phyloP scores from a whole-genome alignment of 352 stramenopile species.

The Phytophthora pinifolia region DNA sequence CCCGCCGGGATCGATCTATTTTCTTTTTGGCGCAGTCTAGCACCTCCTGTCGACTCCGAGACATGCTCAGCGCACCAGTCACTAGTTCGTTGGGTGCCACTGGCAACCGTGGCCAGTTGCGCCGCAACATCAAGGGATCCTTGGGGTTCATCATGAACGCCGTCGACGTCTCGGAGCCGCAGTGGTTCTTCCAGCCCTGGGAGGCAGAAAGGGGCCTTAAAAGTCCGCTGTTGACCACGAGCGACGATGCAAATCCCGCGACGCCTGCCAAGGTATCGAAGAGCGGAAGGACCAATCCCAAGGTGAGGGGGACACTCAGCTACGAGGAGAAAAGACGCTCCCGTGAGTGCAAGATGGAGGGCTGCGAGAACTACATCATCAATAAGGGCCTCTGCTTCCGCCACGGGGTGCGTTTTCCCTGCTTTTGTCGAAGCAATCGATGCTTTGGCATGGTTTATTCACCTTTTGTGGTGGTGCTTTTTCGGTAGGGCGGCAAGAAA shows the following conservation, averaged over 20 bases:
- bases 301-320: conserved; percentile 12
- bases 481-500: conserved; percentile 35
- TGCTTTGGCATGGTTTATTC: neutral
- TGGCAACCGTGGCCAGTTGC: neutral
- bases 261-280: neutral
- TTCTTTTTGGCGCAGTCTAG: neutral
- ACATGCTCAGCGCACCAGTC: conserved; percentile 6
- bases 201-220: conserved; percentile 3
- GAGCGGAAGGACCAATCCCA: neutral
- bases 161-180: conserved; percentile 8
- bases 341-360: conserved; percentile 36
- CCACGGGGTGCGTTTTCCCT: conserved; percentile 34
- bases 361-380: conserved; percentile 49
- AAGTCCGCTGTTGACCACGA: neutral
- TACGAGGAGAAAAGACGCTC: conserved; percentile 37
- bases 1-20: conserved; percentile 11
- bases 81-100: neutral
- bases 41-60: neutral
- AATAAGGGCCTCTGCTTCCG: conserved; percentile 48
- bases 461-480: conserved; percentile 1
- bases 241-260: conserved; percentile 1
- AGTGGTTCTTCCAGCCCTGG: conserved; percentile 1
- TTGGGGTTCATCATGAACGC: conserved; percentile 28
- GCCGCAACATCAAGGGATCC: conserved; percentile 8
- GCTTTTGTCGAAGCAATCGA: neutral